phyloP scores from a whole-genome alignment of 768 basidiomycete genomes.

The Jaapia argillacea region DNA sequence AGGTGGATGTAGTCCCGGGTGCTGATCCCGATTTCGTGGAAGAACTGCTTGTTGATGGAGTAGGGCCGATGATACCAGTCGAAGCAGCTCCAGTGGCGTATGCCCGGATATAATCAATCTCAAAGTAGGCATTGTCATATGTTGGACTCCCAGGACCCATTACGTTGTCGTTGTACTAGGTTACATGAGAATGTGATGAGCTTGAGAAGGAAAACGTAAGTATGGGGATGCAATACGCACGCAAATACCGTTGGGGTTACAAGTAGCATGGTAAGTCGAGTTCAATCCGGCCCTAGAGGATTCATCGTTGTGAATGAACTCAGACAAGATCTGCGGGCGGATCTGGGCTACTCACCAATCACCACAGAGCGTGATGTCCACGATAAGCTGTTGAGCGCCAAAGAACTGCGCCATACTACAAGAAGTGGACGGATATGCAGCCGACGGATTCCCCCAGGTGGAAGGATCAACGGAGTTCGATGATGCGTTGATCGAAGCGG shows the following conservation, averaged over 20 bases:
- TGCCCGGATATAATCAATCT: slow-evolving; percentile 27
- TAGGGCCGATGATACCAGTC: no score
- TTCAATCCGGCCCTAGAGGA: slow-evolving; percentile 11
- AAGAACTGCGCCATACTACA: slow-evolving; percentile 46
- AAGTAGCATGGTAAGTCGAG: not conserved
- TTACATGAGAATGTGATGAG: not conserved
- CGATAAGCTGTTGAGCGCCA: slow-evolving; percentile 53
- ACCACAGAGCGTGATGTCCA: slow-evolving; percentile 69
- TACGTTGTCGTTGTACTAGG: slow-evolving; percentile 22
- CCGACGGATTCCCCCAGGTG: slow-evolving; percentile 36
- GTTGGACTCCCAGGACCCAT: slow-evolving; percentile 18
- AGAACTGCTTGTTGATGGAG: no score
- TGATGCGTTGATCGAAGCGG: slow-evolving; percentile 22
- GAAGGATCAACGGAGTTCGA: slow-evolving; percentile 24
- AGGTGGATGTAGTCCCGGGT: no score
- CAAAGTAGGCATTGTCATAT: slow-evolving; percentile 29
- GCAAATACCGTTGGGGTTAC: slow-evolving; percentile 2
- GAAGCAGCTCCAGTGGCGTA: no score
- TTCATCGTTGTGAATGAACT: not conserved
- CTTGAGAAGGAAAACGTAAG: slow-evolving; percentile 4
- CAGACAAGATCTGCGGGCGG: slow-evolving; percentile 6
- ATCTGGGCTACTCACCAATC: slow-evolving; percentile 27
- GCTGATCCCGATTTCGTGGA: no score
- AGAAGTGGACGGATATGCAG: slow-evolving; percentile 26
- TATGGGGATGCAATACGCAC: not conserved